phyloP scores from a whole-genome alignment of 768 basidiomycete genomes.

The Lentinula boryana region DNA sequence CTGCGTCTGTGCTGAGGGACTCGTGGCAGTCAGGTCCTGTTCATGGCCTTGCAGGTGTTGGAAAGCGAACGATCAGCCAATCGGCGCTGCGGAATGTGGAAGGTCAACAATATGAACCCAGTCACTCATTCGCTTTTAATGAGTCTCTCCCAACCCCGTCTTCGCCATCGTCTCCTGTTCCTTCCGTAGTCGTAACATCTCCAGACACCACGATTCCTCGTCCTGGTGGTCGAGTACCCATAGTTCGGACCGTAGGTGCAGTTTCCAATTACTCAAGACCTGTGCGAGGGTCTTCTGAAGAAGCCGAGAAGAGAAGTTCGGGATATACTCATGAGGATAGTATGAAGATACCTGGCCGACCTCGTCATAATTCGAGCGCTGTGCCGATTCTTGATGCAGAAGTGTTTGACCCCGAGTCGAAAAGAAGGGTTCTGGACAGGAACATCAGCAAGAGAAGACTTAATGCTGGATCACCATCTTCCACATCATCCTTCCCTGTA shows the following conservation, averaged over 20 bases:
- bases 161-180: constrained; percentile 25
- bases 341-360: not conserved
- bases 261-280: constrained; percentile 63
- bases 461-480: not conserved
- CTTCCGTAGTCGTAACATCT: constrained; percentile 51
- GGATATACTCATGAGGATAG: constrained; percentile 7
- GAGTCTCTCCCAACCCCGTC: constrained; percentile 5
- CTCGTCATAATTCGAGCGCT: constrained; percentile 7
- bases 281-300: constrained; percentile 23
- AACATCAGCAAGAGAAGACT: constrained; percentile 28
- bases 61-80: not conserved
- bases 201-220: constrained; percentile 20
- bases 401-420: constrained; percentile 34
- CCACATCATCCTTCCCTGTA: not conserved
- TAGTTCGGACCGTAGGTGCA: constrained; percentile 39
- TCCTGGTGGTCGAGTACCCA: constrained; percentile 18
- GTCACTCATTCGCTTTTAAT: not conserved
- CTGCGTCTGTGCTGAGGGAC: constrained; percentile 27
- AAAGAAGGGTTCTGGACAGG: constrained; percentile 50
- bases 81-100: not conserved
- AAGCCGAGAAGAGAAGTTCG: constrained; percentile 24
- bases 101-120: constrained; percentile 8
- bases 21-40: constrained; percentile 30
- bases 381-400: not conserved
- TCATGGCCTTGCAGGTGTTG: not conserved